phyloP scores from a whole-genome alignment of 1,139 yeast genomes.

The Kodamaea plutei region DNA sequence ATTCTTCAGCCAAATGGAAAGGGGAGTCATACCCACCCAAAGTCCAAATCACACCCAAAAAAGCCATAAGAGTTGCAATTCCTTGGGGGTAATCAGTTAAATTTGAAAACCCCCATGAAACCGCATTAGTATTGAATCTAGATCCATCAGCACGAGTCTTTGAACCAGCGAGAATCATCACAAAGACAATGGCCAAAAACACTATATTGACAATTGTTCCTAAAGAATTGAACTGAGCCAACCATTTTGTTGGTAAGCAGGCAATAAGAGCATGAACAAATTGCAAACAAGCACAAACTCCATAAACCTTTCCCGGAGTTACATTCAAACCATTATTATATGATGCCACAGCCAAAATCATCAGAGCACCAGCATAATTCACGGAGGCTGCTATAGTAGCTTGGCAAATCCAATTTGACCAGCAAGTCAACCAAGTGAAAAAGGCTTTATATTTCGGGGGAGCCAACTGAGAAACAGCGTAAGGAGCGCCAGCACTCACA shows the following conservation, averaged over 20 bases:
- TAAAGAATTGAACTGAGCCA: constrained; percentile 51
- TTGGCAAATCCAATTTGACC: constrained; percentile 45
- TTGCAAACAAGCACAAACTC: constrained; percentile 41
- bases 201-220: constrained; percentile 52
- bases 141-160: constrained; percentile 32
- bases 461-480: constrained; percentile 48
- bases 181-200: constrained; percentile 52
- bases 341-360: constrained; percentile 54
- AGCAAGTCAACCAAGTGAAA: constrained; percentile 37
- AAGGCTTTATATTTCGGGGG: constrained; percentile 52
- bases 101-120: constrained; percentile 57
- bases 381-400: constrained; percentile 63
- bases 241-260: constrained; percentile 50
- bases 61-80: constrained; percentile 54
- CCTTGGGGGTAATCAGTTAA: constrained; percentile 69
- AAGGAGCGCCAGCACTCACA: constrained; percentile 47
- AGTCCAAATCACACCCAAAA: constrained; percentile 69
- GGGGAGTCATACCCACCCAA: constrained; percentile 77
- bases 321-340: constrained; percentile 18
- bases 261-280: constrained; percentile 46
- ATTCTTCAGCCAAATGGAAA: constrained; percentile 69
- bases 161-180: constrained; percentile 54
- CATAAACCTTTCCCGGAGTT: constrained; percentile 19
- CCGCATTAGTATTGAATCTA: constrained; percentile 47
- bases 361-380: constrained; percentile 54